Evolutionary conservation across 306 rosid species (phyloP).

Genomic region (Hippophae rhamnoides): DNA sequence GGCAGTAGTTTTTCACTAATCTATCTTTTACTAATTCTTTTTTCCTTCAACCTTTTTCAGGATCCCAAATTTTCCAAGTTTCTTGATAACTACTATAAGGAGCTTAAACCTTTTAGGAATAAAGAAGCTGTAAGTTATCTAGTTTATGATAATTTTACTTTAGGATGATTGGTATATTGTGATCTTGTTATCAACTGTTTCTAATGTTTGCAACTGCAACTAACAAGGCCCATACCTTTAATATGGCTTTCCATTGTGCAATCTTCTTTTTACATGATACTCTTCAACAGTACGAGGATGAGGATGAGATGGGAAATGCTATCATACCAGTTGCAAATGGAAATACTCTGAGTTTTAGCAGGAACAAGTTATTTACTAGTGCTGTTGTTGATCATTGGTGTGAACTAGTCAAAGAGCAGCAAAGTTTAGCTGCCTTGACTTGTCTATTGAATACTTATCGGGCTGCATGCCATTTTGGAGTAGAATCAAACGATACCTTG

Average conservation of each 20-base stretch:
- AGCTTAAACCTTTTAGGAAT: conserved; percentile 20
- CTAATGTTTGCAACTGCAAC: background rate
- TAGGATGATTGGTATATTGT: background rate
- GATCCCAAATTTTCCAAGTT: conserved; percentile 56
- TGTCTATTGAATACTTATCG: conserved; percentile 70
- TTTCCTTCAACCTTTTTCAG: conserved; percentile 40
- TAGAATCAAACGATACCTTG: conserved; percentile 23
- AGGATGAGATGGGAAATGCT: conserved; percentile 38
- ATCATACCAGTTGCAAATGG: conserved; percentile 21
- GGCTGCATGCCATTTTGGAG: conserved; percentile 58
- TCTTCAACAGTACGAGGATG: conserved; percentile 46
- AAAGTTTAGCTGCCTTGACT: conserved; percentile 48
- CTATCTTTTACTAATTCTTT: conserved; percentile 9
- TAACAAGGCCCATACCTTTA: background rate
- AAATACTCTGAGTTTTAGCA: conserved; percentile 11
- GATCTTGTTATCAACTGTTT: background rate
- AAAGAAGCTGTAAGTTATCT: conserved; percentile 52
- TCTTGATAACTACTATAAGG: conserved; percentile 36
- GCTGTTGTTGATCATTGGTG: conserved; percentile 45
- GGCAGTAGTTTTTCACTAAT: conserved; percentile 5
- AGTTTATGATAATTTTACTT: conserved; percentile 4
- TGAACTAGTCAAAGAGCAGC: conserved; percentile 46
- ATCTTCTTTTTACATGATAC: conserved; percentile 2
- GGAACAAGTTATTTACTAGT: conserved; percentile 35
- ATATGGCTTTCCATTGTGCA: background rate